Conservation (phyloP, 2,329 filamentous ascomycete genomes). For the Colletotrichum euphorbiae region DNA sequence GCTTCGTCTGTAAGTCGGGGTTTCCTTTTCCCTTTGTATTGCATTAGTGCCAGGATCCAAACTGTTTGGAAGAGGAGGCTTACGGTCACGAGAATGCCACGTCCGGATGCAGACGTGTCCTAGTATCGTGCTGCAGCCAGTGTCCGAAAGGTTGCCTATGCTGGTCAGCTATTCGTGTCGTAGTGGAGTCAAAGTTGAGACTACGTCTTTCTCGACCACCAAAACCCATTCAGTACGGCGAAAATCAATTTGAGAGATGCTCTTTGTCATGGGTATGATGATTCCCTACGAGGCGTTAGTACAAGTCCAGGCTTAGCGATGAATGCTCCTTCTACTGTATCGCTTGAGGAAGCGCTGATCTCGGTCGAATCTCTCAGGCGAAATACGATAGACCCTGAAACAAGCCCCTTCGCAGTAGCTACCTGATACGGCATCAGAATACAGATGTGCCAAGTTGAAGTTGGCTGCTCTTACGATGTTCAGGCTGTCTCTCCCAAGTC, state of each 20-base stretch:
- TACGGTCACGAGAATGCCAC: slow-evolving; percentile 78
- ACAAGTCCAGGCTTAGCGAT: not conserved
- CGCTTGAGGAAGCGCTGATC: slow-evolving; percentile 45
- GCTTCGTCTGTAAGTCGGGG: slow-evolving; percentile 78
- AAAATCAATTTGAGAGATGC: slow-evolving; percentile 64
- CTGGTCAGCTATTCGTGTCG: slow-evolving; percentile 35
- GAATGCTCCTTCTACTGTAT: slow-evolving; percentile 45
- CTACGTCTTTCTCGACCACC: slow-evolving; percentile 83
- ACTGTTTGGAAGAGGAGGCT: slow-evolving; percentile 15
- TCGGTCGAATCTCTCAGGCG: slow-evolving; percentile 33
- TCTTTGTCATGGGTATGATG: slow-evolving; percentile 67
- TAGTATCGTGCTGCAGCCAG: slow-evolving; percentile 70
- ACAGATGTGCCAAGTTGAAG: not conserved
- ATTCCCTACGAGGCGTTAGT: slow-evolving; percentile 60
- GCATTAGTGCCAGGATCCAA: not conserved
- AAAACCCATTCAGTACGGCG: slow-evolving; percentile 70
- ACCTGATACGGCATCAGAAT: slow-evolving; percentile 58
- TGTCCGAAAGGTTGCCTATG: slow-evolving; percentile 79
- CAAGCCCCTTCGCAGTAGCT: slow-evolving; percentile 78
- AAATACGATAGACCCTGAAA: slow-evolving; percentile 69
- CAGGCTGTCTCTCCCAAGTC: slow-evolving; percentile 70
- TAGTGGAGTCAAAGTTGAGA: slow-evolving; percentile 8
- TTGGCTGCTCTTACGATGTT: slow-evolving; percentile 70
- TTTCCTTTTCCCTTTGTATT: slow-evolving; percentile 80
- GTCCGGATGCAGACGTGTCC: slow-evolving; percentile 57